Conservation (phyloP, 805 yeast genomes). For the Yarrowia porcina region DNA sequence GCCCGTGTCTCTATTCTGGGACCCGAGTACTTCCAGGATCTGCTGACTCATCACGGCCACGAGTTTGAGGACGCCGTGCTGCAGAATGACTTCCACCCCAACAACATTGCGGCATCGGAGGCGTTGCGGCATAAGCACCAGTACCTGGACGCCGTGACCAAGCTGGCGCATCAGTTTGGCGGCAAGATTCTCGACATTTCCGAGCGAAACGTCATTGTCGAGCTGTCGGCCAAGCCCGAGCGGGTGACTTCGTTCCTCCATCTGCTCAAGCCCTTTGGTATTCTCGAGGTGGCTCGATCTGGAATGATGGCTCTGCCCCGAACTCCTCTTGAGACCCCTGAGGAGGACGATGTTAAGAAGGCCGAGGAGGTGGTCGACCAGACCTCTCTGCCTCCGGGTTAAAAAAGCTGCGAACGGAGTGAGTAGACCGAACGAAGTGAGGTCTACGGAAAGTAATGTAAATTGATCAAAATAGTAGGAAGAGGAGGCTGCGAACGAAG, state of each 20-base stretch:
- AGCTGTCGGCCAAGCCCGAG: slow-evolving; percentile 89
- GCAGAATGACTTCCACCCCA: slow-evolving; percentile 67
- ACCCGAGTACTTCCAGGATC: slow-evolving; percentile 96
- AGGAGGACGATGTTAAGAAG: slow-evolving; percentile 46
- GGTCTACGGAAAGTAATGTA: no score
- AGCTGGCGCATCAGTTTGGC: slow-evolving; percentile 80
- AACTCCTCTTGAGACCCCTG: slow-evolving; percentile 68
- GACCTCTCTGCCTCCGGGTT: slow-evolving; percentile 94
- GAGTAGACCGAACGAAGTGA: no score
- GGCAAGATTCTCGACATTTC: slow-evolving; percentile 90
- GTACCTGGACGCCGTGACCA: slow-evolving; percentile 80
- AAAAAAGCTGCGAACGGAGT: slow-evolving; percentile 28
- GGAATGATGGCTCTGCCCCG: slow-evolving; percentile 99
- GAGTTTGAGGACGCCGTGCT: slow-evolving; percentile 40
- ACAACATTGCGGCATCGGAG: slow-evolving; percentile 83
- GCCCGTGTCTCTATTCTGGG: slow-evolving; percentile 93
- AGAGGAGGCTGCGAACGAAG: no score
- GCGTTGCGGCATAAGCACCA: slow-evolving; percentile 90
- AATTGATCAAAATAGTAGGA: no score
- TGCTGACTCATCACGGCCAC: slow-evolving; percentile 74
- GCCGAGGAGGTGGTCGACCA: slow-evolving; percentile 75
- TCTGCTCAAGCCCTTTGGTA: slow-evolving; percentile 91
- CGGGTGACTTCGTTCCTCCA: slow-evolving; percentile 83
- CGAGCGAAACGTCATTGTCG: slow-evolving; percentile 90
- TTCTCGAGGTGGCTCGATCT: slow-evolving; percentile 91